Evolutionary conservation across 1,284 basidiomycete genomes (phyloP).

Genomic region (Farysia itapuensis): DNA sequence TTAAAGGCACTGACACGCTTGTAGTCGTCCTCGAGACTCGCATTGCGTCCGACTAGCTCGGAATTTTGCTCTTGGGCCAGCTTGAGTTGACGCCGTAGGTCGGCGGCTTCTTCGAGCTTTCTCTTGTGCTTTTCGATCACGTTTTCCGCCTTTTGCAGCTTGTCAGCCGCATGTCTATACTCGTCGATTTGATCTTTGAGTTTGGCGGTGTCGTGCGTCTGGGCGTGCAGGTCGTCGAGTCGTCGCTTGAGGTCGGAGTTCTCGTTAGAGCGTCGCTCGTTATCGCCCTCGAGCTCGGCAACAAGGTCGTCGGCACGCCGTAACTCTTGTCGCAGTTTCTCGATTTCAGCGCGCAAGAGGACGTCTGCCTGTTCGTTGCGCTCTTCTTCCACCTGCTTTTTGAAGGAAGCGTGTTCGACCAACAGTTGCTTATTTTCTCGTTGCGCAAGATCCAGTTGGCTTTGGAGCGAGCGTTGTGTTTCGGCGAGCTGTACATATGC

Average conservation of each 20-base stretch:
- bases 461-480: constrained; percentile 73
- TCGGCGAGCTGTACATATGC: constrained; percentile 74
- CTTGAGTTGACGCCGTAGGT: constrained; percentile 80
- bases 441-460: constrained; percentile 62
- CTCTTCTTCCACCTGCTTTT: constrained; percentile 36
- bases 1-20: constrained; percentile 82
- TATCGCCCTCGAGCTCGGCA: constrained; percentile 45
- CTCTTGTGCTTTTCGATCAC: constrained; percentile 99
- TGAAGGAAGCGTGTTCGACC: constrained; percentile 21
- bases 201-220: constrained; percentile 74
- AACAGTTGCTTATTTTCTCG: constrained; percentile 31
- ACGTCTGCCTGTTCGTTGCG: constrained; percentile 39
- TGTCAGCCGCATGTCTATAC: constrained; percentile 75
- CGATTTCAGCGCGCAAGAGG: constrained; percentile 43
- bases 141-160: constrained; percentile 88
- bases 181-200: constrained; percentile 94
- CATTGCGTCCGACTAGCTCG: constrained; percentile 84
- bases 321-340: constrained; percentile 40
- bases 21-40: constrained; percentile 84
- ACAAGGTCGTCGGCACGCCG: constrained; percentile 46
- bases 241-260: constrained; percentile 29
- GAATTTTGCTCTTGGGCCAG: constrained; percentile 88
- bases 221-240: constrained; percentile 76
- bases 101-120: constrained; percentile 90
- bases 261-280: constrained; percentile 32